Conservation (phyloP, 768 basidiomycete species). For the Collybiopsis luxurians region DNA sequence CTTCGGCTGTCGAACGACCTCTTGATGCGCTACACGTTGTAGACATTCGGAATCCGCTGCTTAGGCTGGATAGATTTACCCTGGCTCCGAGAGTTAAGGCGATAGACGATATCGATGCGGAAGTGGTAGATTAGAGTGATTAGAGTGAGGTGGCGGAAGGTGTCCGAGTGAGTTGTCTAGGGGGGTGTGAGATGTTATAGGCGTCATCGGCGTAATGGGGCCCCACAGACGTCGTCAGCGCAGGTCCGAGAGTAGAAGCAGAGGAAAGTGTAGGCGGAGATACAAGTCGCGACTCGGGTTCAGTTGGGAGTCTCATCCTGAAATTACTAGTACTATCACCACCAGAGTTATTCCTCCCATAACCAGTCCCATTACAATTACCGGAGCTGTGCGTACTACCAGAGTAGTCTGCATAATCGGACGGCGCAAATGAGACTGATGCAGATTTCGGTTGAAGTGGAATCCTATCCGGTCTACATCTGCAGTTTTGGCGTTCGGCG, state of each 20-base stretch:
- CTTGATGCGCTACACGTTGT: neutral
- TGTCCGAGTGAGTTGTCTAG: slow-evolving; percentile 18
- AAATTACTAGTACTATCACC: no score
- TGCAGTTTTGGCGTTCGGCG: no score
- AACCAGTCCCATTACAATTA: no score
- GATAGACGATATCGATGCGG: slow-evolving; percentile 1
- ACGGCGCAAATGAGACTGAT: no score
- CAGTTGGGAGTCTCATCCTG: neutral
- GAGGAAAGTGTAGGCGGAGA: neutral
- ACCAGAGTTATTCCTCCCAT: neutral
- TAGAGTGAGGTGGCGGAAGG: neutral
- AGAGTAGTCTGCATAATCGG: no score
- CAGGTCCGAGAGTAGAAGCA: no score
- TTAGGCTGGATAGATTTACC: neutral
- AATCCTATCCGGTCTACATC: no score
- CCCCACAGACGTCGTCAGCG: slow-evolving; percentile 9
- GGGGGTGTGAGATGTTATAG: neutral
- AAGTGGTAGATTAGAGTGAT: slow-evolving; percentile 3
- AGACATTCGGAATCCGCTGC: neutral
- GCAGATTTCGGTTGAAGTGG: no score
- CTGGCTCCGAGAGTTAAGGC: neutral
- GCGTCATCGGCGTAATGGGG: neutral
- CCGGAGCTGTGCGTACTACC: no score
- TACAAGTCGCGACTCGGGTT: neutral
- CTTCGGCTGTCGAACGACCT: neutral